Conservation (phyloP, 768 basidiomycete genomes). For the Lentinus brumalis region DNA sequence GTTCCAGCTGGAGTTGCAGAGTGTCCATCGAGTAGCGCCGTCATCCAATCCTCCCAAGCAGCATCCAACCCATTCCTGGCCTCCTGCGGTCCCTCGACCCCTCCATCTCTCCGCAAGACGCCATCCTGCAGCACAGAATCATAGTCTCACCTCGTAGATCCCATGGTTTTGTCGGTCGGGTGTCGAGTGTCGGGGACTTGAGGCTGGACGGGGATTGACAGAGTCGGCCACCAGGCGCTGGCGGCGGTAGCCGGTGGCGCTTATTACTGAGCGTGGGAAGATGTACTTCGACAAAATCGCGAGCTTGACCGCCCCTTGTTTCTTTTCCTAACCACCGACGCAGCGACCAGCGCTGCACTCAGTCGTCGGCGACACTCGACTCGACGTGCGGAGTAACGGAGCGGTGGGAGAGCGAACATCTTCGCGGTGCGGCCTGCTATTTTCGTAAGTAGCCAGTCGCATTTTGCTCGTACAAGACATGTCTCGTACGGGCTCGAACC, state of each 20-base stretch:
- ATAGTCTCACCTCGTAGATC: slow-evolving; percentile 73
- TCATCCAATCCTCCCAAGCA: slow-evolving; percentile 33
- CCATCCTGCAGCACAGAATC: slow-evolving; percentile 10
- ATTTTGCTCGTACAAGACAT: slow-evolving; percentile 23
- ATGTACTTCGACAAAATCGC: background rate
- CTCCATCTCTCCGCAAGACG: slow-evolving; percentile 23
- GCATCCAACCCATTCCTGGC: slow-evolving; percentile 49
- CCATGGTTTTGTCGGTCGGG: slow-evolving; percentile 58
- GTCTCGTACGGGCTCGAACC: slow-evolving; percentile 21
- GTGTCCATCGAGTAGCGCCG: slow-evolving; percentile 4
- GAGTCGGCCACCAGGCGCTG: slow-evolving; percentile 8
- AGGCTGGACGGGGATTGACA: slow-evolving; percentile 15
- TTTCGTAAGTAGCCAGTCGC: slow-evolving; percentile 23
- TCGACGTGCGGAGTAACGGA: slow-evolving; percentile 59
- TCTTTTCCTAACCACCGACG: slow-evolving; percentile 42
- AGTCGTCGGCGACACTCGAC: slow-evolving; percentile 31
- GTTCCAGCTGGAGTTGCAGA: background rate
- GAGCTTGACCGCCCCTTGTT: background rate
- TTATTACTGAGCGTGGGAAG: slow-evolving; percentile 15
- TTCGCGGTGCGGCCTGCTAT: slow-evolving; percentile 19
- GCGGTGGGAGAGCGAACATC: slow-evolving; percentile 52
- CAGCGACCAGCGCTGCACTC: slow-evolving; percentile 51
- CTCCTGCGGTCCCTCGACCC: slow-evolving; percentile 14
- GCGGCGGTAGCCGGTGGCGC: slow-evolving; percentile 11
- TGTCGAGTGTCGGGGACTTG: slow-evolving; percentile 34